Evolutionary conservation across 495 filamentous ascomycete species (phyloP).

Genomic region (Haplographium delicatum): DNA sequence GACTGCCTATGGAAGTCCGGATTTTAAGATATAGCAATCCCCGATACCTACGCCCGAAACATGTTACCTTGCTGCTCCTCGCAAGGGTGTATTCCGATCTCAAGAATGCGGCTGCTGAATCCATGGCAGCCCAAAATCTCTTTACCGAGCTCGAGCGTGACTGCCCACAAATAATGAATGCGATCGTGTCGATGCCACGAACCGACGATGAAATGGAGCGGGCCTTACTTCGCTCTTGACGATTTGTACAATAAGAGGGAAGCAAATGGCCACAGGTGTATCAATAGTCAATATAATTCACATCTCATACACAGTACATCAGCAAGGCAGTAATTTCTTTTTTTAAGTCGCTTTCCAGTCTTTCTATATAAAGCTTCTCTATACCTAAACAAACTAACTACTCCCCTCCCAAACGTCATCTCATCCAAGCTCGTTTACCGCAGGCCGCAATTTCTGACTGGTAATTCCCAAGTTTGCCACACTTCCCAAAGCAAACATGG

Average conservation of each 20-base stretch:
- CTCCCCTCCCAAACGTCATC: no score
- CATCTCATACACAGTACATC: no score
- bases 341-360: no score
- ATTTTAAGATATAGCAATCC: slow-evolving; percentile 31
- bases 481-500: slow-evolving; percentile 18
- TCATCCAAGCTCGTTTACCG: background rate
- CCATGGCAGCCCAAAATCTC: slow-evolving; percentile 22
- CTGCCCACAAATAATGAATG: slow-evolving; percentile 47
- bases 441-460: slow-evolving; percentile 12
- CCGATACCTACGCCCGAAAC: slow-evolving; percentile 43
- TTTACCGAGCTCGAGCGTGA: slow-evolving; percentile 31
- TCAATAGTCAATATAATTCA: no score
- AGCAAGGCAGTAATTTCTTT: no score
- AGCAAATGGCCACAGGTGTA: no score
- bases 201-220: slow-evolving; percentile 35
- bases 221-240: slow-evolving; percentile 22
- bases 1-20: slow-evolving; percentile 29
- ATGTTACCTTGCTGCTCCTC: slow-evolving; percentile 50
- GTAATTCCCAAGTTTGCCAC: slow-evolving; percentile 18
- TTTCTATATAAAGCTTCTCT: no score
- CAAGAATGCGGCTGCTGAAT: slow-evolving; percentile 32
- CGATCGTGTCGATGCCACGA: slow-evolving; percentile 49
- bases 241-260: no score
- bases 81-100: slow-evolving; percentile 42
- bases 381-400: no score